phyloP scores from a whole-genome alignment of 2,329 filamentous ascomycete genomes.

The Gyromitra esculenta region DNA sequence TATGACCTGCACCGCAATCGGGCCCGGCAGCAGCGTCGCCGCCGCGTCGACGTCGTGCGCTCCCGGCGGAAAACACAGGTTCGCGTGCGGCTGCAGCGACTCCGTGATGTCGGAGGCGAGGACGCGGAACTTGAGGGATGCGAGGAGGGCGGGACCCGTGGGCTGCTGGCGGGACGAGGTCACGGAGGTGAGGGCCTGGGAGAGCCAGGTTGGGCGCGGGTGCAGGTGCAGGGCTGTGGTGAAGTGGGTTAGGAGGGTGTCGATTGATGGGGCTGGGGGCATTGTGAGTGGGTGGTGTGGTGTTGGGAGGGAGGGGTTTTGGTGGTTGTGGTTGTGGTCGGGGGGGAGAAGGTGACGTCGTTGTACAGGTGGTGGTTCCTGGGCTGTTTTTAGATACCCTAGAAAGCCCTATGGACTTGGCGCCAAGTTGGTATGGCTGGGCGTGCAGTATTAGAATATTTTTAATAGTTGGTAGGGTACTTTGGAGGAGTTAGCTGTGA shows the following conservation, averaged over 20 bases:
- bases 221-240: slow-evolving; percentile 61
- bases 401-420: neutral
- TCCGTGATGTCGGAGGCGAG: slow-evolving; percentile 79
- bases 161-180: slow-evolving; percentile 68
- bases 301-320: neutral
- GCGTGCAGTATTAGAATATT: neutral
- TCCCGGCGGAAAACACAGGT: slow-evolving; percentile 68
- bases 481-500: neutral
- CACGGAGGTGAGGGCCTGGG: slow-evolving; percentile 65
- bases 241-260: slow-evolving; percentile 65
- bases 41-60: slow-evolving; percentile 68
- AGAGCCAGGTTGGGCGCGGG: slow-evolving; percentile 72
- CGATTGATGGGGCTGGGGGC: slow-evolving; percentile 64
- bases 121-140: slow-evolving; percentile 82
- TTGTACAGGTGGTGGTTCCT: neutral
- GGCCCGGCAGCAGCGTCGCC: slow-evolving; percentile 68
- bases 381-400: no score
- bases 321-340: neutral
- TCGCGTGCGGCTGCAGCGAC: slow-evolving; percentile 64
- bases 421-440: neutral
- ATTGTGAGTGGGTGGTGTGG: neutral
- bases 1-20: slow-evolving; percentile 81
- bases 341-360: no score
- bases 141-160: slow-evolving; percentile 69
- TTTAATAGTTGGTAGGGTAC: no score